A percentile compares a stretch with the other conserved stretches of the same genome.
phyloP scores from a whole-genome alignment of 306 rosid genomes.

The Dryas drummondii region DNA sequence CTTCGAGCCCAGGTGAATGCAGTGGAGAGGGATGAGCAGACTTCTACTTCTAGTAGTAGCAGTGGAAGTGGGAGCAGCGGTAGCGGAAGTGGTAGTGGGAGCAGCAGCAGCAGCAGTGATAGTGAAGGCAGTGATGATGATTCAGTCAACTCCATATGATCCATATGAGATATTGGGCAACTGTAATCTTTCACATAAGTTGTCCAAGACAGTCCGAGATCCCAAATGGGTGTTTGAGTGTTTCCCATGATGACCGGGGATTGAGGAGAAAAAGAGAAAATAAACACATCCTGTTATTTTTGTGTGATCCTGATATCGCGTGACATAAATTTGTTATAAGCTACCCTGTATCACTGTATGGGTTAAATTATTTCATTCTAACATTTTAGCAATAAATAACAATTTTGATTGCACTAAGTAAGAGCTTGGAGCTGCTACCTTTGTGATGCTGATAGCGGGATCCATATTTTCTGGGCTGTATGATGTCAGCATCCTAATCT shows the following conservation, averaged over 20 bases:
- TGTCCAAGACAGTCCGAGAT: conserved; percentile 6
- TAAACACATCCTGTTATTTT: not conserved
- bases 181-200: conserved; percentile 2
- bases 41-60: conserved; percentile 72
- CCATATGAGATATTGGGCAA: conserved; percentile 45
- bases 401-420: not conserved
- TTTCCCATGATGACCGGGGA: not conserved
- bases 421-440: conserved; percentile 3
- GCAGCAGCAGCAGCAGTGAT: conserved; percentile 73
- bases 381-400: not conserved
- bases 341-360: not conserved
- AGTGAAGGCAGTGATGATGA: conserved; percentile 86
- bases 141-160: conserved; percentile 75
- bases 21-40: conserved; percentile 54
- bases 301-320: not conserved
- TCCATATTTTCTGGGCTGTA: too few relatives aligned
- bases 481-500: not conserved
- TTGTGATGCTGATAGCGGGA: not conserved
- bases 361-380: conserved; percentile 6
- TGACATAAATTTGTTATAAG: conserved; percentile 6
- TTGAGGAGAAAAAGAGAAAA: not conserved
- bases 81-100: conserved; percentile 47
- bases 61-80: conserved; percentile 64
- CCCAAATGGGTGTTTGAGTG: conserved; percentile 14
- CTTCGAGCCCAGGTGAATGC: conserved; percentile 78